Conservation (phyloP, 148 eudicot genomes). For the Rhododendron ferrugineum region DNA sequence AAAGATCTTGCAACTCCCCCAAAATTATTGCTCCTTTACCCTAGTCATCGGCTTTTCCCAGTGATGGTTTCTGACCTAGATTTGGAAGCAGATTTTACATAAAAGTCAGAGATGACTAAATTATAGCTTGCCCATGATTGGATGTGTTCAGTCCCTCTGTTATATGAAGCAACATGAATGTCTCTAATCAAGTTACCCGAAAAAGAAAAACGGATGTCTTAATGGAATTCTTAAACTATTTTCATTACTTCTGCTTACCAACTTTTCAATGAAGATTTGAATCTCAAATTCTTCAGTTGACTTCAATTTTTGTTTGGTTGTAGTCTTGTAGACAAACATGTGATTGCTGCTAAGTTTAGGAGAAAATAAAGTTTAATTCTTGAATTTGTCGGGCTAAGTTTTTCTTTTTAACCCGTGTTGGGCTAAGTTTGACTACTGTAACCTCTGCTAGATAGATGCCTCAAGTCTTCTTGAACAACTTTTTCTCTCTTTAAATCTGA, state of each 20-base stretch:
- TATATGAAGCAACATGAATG: background rate
- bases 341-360: background rate
- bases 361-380: background rate
- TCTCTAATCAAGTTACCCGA: background rate
- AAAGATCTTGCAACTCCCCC: background rate
- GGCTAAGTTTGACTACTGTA: background rate
- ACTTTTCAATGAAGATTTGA: background rate
- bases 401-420: background rate
- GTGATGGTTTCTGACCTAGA: background rate
- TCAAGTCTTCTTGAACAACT: background rate
- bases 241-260: background rate
- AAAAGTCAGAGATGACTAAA: background rate
- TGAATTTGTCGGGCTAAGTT: background rate
- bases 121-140: background rate
- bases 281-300: background rate
- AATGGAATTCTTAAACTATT: background rate
- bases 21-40: background rate
- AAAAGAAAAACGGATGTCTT: background rate
- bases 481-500: constrained; percentile 8
- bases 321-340: background rate
- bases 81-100: background rate
- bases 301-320: background rate
- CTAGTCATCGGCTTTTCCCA: background rate
- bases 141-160: background rate
- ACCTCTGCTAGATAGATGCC: background rate